A percentile compares a stretch with the other conserved stretches of the same genome.
These are phyloP conservation scores for Lasiosphaeriaceae sp. DNA, from an alignment of 495 filamentous ascomycete genomes.

Conservation along the genomic window DNA sequence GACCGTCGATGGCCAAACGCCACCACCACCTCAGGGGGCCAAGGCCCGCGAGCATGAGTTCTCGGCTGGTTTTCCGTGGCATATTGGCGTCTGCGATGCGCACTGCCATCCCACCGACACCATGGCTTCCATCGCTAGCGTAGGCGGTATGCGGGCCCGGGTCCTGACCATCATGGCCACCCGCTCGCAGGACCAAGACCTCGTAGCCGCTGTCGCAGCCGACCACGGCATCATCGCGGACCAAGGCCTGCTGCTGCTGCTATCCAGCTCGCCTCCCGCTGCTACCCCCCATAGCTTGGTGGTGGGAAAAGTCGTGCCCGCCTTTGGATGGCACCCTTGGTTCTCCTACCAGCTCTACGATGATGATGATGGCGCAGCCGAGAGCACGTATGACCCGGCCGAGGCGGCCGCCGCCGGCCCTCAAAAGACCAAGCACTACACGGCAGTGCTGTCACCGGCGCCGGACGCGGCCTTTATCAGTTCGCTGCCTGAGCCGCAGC, in stretches of 20 bases:
- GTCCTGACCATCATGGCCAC: constrained; percentile 87
- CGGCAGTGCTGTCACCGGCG: constrained; percentile 52
- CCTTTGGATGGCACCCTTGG: constrained; percentile 99
- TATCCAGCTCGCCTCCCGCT: constrained; percentile 4
- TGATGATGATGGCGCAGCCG: constrained; percentile 34
- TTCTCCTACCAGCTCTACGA: constrained; percentile 87
- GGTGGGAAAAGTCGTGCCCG: constrained; percentile 58
- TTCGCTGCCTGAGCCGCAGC: constrained; percentile 65
- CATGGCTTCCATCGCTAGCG: constrained; percentile 63
- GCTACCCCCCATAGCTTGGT: constrained; percentile 1
- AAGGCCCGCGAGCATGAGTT: not conserved
- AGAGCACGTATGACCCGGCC: constrained; percentile 31
- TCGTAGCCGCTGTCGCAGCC: constrained; percentile 67
- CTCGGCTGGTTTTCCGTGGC: constrained; percentile 66
- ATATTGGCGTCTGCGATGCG: constrained; percentile 79
- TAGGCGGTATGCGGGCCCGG: constrained; percentile 72
- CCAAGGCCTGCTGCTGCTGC: constrained; percentile 5
- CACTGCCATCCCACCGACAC: constrained; percentile 99
- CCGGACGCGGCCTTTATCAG: constrained; percentile 58
- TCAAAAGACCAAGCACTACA: constrained; percentile 69
- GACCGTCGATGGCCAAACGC: constrained; percentile 4
- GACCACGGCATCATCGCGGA: constrained; percentile 32
- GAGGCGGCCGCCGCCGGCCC: constrained; percentile 16
- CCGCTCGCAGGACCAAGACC: constrained; percentile 76
- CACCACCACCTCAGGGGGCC: too few relatives aligned